phyloP scores from a whole-genome alignment of 495 filamentous ascomycete species.

The Clohesyomyces aquaticus region DNA sequence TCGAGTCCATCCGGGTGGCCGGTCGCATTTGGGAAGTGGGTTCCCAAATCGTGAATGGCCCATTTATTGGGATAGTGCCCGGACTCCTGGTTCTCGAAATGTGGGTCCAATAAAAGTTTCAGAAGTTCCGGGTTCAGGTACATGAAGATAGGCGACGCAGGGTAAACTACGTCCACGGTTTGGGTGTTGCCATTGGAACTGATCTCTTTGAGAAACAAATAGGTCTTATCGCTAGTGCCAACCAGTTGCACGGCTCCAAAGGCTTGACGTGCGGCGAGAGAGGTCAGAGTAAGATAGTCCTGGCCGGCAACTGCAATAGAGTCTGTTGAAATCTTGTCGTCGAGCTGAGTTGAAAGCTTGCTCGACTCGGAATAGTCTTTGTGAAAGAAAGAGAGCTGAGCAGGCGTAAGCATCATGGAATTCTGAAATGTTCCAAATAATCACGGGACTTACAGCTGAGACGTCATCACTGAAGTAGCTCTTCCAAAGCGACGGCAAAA shows the following conservation, averaged over 20 bases:
- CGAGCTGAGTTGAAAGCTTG: conserved; percentile 49
- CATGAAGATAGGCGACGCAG: conserved; percentile 42
- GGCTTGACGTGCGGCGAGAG: conserved; percentile 46
- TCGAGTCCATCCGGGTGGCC: conserved; percentile 42
- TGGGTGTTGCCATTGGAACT: conserved; percentile 46
- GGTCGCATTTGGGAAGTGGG: conserved; percentile 45
- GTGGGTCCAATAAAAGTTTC: conserved; percentile 42
- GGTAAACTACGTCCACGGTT: conserved; percentile 50
- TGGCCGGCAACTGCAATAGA: conserved; percentile 53
- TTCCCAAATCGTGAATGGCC: conserved; percentile 46
- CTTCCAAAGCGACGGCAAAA: conserved; percentile 59
- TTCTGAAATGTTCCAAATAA: background rate
- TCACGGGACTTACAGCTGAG: conserved; percentile 63
- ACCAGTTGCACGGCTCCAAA: conserved; percentile 43
- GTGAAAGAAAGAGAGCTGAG: conserved; percentile 58
- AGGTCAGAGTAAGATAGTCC: conserved; percentile 43
- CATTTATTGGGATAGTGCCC: conserved; percentile 42
- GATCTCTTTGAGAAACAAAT: conserved; percentile 47
- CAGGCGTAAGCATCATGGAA: conserved; percentile 13
- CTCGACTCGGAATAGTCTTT: conserved; percentile 52
- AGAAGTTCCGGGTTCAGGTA: conserved; percentile 44
- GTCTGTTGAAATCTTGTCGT: conserved; percentile 54
- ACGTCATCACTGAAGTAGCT: conserved; percentile 56
- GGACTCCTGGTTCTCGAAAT: conserved; percentile 44
- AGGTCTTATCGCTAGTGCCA: conserved; percentile 30